Evolutionary conservation across 2,329 filamentous ascomycete genomes (phyloP).

Genomic region (Fusarium mangiferae): DNA sequence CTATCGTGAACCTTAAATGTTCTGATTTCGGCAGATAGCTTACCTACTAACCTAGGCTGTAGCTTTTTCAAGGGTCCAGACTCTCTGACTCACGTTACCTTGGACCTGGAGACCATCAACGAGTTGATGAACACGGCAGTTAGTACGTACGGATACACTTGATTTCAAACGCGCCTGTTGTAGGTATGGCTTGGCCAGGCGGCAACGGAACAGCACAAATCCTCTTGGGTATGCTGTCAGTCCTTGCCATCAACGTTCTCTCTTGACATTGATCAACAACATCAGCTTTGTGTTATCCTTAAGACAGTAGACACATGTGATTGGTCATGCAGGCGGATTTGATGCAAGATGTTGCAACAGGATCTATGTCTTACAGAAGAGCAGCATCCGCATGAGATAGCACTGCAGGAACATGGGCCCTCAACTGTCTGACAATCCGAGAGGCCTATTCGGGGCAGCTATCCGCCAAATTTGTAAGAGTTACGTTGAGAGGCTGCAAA

Average conservation of each 20-base stretch:
- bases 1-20: not conserved
- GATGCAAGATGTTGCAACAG: conserved; percentile 5
- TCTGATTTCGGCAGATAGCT: not conserved
- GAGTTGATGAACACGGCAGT: not conserved
- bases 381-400: conserved; percentile 1
- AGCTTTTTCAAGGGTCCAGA: not conserved
- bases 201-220: not conserved
- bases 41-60: not conserved
- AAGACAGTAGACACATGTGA: not conserved
- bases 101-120: not conserved
- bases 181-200: not conserved
- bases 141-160: not conserved
- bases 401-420: conserved; percentile 10
- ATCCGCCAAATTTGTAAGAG: not conserved
- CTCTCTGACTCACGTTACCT: not conserved
- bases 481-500: not conserved
- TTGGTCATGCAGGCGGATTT: conserved; percentile 7
- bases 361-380: conserved; percentile 20
- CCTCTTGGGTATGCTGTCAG: not conserved
- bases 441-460: not conserved
- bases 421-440: not conserved
- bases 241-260: not conserved
- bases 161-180: not conserved
- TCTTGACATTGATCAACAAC: not conserved
- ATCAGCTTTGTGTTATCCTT: not conserved